phyloP scores from a whole-genome alignment of 2,329 filamentous ascomycete genomes.

The Metarhizium album region DNA sequence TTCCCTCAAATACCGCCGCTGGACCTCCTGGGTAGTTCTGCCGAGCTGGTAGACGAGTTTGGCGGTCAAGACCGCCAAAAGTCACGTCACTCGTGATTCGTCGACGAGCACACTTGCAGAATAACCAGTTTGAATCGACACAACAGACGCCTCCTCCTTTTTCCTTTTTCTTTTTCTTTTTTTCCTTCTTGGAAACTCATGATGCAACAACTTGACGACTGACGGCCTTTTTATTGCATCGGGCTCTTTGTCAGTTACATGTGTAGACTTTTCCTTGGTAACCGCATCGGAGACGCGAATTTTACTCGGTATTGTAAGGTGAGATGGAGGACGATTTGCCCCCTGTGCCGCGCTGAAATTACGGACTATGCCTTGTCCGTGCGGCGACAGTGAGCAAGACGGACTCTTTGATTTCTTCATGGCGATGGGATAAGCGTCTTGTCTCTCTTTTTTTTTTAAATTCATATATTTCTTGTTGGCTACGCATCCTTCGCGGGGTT shows the following conservation, averaged over 20 bases:
- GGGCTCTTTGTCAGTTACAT: not conserved
- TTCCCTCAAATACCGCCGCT: slow-evolving; percentile 28
- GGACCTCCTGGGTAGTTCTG: slow-evolving; percentile 41
- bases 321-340: not conserved
- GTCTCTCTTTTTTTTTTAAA: not conserved
- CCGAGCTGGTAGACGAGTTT: slow-evolving; percentile 42
- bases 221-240: slow-evolving; percentile 1
- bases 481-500: not conserved
- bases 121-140: not conserved
- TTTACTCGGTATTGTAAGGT: not conserved
- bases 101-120: not conserved
- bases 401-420: not conserved
- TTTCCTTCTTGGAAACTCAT: slow-evolving; percentile 1
- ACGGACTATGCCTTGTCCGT: no score
- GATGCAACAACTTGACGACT: slow-evolving; percentile 6
- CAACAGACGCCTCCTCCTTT: no score
- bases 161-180: no score
- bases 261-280: slow-evolving; percentile 2
- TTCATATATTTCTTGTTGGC: not conserved
- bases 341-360: not conserved
- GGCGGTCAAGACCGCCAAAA: not conserved
- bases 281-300: not conserved
- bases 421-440: not conserved
- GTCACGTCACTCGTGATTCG: not conserved
- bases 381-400: not conserved